Base-by-base conservation (phyloP, 345 rosid genomes). In the Citrus glauca region DNA sequence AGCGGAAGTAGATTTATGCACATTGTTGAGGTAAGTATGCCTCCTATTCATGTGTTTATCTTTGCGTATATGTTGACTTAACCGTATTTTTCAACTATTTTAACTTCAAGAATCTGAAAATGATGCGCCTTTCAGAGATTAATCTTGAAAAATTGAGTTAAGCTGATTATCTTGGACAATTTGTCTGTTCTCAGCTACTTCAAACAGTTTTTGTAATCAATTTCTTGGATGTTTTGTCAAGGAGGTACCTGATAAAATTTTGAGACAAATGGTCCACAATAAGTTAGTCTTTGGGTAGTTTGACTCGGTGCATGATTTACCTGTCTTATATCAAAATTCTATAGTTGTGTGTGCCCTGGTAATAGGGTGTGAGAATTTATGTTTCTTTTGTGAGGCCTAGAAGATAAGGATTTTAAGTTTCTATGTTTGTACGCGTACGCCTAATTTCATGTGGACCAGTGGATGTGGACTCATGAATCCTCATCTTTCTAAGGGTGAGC, bases 1-100 rank as follows among this genome's bases (percentile, higher is more conserved):
- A 90, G 91, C 80, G 97, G 97, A 80, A 82, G 91, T 81, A 87
- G 88, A 71, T 92, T 96, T 80, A 90, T 92, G 97, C 85, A 85
- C 74, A 91, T 94, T 74, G 85, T 90, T 76, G 90, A 90, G 53
- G 99, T 92, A 85, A 89, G 98, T 84, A 77, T 27, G 73, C 68
- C 65, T 17, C 45, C 40, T 75, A 73, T 75, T 24, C 33, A 73
- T 28, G 20, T 68, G 50, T 60, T 79, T 56, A 22, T 77, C 30
- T 72, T 70, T 78, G 61, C 55, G 4, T 48, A 28, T 61, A 57
- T 40, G 66, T 50, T 40, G 28, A 30, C 69, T 32, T 77, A 66
- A 57, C 24, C 63, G 38, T 55, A 14, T 38, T 7, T 28, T 32
- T 66, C 55, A 65, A 19, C 35, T 59, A 24, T 24, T 72, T 57